phyloP scores from a whole-genome alignment of 257 asterid genomes.

The Solanum okadae region DNA sequence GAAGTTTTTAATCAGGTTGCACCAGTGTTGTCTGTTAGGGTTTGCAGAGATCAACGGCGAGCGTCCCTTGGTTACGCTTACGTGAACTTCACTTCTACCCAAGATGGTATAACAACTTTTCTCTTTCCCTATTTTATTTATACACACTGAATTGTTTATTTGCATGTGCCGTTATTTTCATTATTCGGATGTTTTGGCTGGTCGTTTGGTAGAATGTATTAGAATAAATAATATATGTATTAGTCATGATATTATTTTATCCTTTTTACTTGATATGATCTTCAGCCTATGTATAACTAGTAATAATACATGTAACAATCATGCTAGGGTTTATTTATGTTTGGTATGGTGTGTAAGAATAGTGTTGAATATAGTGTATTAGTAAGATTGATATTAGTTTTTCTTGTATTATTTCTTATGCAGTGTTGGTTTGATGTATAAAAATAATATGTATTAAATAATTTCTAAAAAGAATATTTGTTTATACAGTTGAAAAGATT shows the following conservation, averaged over 20 bases:
- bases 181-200: background rate
- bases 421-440: background rate
- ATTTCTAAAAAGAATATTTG: background rate
- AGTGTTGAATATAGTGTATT: background rate
- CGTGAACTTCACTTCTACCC: slow-evolving; percentile 51
- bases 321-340: background rate
- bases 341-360: background rate
- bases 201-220: too few species aligned
- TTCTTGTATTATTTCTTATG: background rate
- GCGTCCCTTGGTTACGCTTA: slow-evolving; percentile 67
- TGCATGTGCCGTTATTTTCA: background rate
- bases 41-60: slow-evolving; percentile 60
- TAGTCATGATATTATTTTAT: too few species aligned
- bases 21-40: slow-evolving; percentile 57
- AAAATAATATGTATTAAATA: background rate
- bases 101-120: slow-evolving; percentile 40
- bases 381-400: background rate
- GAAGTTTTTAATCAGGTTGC: slow-evolving; percentile 67
- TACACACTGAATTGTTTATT: background rate
- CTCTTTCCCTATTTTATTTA: background rate
- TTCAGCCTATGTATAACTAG: background rate
- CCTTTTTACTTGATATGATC: too few species aligned
- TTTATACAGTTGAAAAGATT: background rate
- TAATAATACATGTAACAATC: background rate
- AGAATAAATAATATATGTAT: too few species aligned